Percentiles rank a stretch among this genome's conserved stretches.
Evolutionary conservation across 2,329 filamentous ascomycete species (phyloP).

Genomic region (Penicillium sp.): DNA sequence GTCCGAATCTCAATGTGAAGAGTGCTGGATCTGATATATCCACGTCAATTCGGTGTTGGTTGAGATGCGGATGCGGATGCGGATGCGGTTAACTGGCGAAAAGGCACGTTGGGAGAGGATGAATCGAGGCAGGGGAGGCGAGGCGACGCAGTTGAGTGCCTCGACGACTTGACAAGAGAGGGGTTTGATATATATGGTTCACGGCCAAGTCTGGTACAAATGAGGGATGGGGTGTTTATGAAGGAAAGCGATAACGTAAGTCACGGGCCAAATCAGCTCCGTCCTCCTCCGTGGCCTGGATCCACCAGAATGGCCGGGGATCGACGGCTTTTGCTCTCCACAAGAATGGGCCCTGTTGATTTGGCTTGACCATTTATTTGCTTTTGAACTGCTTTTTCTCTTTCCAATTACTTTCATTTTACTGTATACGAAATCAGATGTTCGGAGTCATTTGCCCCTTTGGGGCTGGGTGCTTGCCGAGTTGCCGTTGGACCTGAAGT

Average conservation of each 20-base stretch:
- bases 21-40: background rate
- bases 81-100: background rate
- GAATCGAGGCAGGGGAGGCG: background rate
- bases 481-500: background rate
- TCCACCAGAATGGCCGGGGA: conserved; percentile 2
- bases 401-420: too few species aligned
- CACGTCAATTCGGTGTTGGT: background rate
- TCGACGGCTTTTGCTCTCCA: conserved; percentile 1
- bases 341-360: background rate
- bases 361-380: background rate
- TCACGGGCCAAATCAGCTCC: conserved; percentile 11
- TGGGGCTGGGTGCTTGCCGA: conserved; percentile 1
- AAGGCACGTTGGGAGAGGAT: background rate
- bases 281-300: conserved; percentile 5
- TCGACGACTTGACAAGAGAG: background rate
- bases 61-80: background rate
- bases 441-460: conserved; percentile 1
- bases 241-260: conserved; percentile 16
- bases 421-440: too few species aligned
- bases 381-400: background rate
- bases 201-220: background rate
- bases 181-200: background rate
- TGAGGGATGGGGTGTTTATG: conserved; percentile 10
- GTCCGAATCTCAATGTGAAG: background rate
- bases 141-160: background rate